Evolutionary conservation across 148 eudicot genomes (phyloP).

Genomic region (Suaeda aralocaspica): DNA sequence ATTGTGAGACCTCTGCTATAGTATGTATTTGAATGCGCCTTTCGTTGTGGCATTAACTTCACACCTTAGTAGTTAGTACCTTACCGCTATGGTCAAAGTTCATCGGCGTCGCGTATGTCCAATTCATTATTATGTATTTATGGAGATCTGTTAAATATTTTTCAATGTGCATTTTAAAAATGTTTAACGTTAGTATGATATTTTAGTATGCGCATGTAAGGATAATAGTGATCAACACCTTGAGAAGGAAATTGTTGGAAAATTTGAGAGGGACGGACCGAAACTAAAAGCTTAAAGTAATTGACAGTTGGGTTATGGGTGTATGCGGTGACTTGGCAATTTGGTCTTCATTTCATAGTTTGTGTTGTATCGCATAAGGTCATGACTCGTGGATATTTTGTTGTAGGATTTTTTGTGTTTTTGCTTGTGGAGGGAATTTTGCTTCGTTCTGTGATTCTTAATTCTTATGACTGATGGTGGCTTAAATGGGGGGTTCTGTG

Average conservation of each 20-base stretch:
- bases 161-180: no score
- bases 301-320: background rate
- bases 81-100: no score
- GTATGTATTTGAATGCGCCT: no score
- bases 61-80: no score
- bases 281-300: background rate
- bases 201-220: no score
- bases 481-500: constrained; percentile 15
- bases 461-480: constrained; percentile 4
- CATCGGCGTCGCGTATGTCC: no score
- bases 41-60: no score
- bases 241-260: background rate
- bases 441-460: background rate
- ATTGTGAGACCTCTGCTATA: no score
- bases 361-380: background rate
- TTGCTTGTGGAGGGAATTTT: background rate
- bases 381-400: background rate
- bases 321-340: background rate
- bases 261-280: background rate
- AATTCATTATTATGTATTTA: no score
- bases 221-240: background rate
- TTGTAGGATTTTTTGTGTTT: background rate
- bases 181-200: no score
- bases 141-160: no score
- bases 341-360: background rate